Evolutionary conservation across 164 flowering plant genomes (phyloP), one percentile per base, ranked within the genome.

Genomic region (Magnolia changhungtana): DNA sequence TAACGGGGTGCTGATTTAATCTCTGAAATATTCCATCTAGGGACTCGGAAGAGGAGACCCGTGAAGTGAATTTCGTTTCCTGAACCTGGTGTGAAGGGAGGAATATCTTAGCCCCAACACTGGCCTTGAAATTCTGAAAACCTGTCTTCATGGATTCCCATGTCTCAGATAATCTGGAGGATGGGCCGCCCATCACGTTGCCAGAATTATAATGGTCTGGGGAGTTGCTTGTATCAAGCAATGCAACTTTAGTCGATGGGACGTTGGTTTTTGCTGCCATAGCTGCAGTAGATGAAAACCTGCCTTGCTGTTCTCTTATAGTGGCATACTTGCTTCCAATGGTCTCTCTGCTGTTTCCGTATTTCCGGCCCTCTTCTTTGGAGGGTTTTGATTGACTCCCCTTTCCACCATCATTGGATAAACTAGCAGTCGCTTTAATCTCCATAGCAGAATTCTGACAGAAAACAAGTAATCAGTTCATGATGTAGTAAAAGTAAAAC

Each of bases 11-110:
- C 55, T 86, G 83, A 83, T 90, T 92, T 84, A 96, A 75, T 86
- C 92, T 92, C 81, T 90, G 96, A 67, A 96, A 96, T 79, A 96
- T 96, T 72, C 91, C 91, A 77, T 96, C 99, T 9, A 96, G 88
- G 52, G 97, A 92, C 69, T 92, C 92, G 0, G 94, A 86, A 27
- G 97, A 90, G 59, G 89, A 82, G 75, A 5, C 84, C 10, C 78
- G 87, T 27, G 90, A 72, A 16, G 81, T 70, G 8, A 78, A 81
- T 65, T 59, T 77, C 9, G 81, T 78, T 50, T 90, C 97, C 74
- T 85, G 88, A 51, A 27, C 78, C 81, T 90, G 92, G 31, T 89
- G 89, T 20, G 91, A 23, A 7, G 98, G 96, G 19, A 89, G 77
- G 76, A 96, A 92, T 71, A 82, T 92, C 82, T 85, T 96, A 74